Evolutionary conservation across 257 asterid genomes (phyloP), one percentile per base, ranked within the genome.

Genomic region (Anisodus tanguticus): DNA sequence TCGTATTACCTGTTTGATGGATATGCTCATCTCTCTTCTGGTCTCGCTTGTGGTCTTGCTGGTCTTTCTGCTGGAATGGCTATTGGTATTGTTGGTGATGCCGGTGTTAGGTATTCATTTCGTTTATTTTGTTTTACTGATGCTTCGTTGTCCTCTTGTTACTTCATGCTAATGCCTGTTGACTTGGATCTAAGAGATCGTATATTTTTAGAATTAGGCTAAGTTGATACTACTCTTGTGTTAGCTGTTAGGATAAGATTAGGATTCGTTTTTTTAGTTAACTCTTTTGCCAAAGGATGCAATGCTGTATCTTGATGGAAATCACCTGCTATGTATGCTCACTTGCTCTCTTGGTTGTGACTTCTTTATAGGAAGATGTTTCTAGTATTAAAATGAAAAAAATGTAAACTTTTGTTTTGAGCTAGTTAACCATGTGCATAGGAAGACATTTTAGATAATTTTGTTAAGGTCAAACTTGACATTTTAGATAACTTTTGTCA

Each of bases 61-160:
- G 86, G 86, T 47, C 86, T 84, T 8, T 84, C 86, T 53, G 86
- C 86, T 26, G 86, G 86, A 60, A 84, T 84, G 86, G 86, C 86
- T 39, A 84, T 84, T 47, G 86, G 86, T 12, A 84, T 84, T 17
- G 86, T 84, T 9, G 86, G 86, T 60, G 86, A 84, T 84, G 86
- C 86, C 15, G 86, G 86, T 74, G 86, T 84, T 45, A 74, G 86
- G 86, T 84, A 74, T 35, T 84, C 17, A 19, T 84, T 39, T 8
- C 2, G 11, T 39, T 31, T 4, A 9, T 37, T 80, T 5, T 11
- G 5, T 37, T 31, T 57, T 2, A 8, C 12, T 10, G 64, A 15
- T 80, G 51, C 35, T 26, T 3, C 11, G 0, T 78, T 76, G 3
- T 17, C 81, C 17, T 4, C 3, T 31, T 19, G 47, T 51, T 58